phyloP scores from a whole-genome alignment of 2,329 filamentous ascomycete genomes.

The Emericellopsis cladophorae region DNA sequence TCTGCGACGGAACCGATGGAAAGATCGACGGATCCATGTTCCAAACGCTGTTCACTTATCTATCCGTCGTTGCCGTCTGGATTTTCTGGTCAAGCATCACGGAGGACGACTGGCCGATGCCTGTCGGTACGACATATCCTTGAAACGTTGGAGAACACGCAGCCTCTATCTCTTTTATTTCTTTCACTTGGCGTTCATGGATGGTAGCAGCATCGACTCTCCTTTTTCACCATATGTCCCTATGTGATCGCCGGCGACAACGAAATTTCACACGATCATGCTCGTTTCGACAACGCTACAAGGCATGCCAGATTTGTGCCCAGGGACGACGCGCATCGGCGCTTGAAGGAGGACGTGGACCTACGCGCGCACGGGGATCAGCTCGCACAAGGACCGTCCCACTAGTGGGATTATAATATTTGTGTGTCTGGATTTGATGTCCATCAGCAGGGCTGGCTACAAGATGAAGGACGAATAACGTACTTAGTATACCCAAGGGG shows the following conservation, averaged over 20 bases:
- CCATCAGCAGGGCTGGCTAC: too few relatives aligned
- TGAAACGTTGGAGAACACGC: not conserved
- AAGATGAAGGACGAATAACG: too few relatives aligned
- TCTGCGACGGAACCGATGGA: constrained; percentile 71
- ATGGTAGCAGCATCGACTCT: not conserved
- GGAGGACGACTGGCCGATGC: constrained; percentile 58
- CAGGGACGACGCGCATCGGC: too few relatives aligned
- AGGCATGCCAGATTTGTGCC: too few relatives aligned
- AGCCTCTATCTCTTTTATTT: not conserved
- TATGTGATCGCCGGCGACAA: not conserved
- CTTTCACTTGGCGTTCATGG: not conserved
- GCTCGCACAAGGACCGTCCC: too few relatives aligned
- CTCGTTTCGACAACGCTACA: too few relatives aligned
- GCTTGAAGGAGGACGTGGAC: too few relatives aligned
- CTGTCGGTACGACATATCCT: constrained; percentile 28
- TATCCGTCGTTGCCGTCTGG: constrained; percentile 77
- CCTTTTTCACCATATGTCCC: not conserved
- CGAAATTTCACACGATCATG: too few relatives aligned
- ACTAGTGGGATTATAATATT: too few relatives aligned
- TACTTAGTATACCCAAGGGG: too few relatives aligned
- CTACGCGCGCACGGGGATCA: too few relatives aligned
- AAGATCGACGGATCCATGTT: constrained; percentile 92
- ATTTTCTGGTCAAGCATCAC: constrained; percentile 98
- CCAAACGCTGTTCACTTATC: constrained; percentile 80
- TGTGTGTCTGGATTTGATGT: too few relatives aligned